Base-by-base conservation (phyloP, 2,329 filamentous ascomycete genomes). In the Botryosphaeria agaves region DNA sequence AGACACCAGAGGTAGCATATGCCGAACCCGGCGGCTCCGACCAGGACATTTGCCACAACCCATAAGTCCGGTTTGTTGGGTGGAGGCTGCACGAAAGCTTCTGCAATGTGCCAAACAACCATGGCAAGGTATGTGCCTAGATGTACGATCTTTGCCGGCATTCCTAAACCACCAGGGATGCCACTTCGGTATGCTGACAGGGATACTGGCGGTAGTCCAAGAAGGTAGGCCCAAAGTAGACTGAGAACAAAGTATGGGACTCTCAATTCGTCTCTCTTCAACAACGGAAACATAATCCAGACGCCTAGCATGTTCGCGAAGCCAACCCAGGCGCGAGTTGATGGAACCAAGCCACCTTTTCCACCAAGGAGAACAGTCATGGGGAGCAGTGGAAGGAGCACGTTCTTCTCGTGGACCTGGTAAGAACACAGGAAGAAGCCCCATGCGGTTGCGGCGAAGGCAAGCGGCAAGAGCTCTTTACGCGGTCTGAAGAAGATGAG, bases 321-420 rank as follows among this genome's bases (percentile, higher is more conserved):
- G n/a, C 85, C 85, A 4, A 95, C 76, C 89, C 89, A 98, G 2
- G 82, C 75, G 29, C 89, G 71, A 12, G 70, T 72, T 31, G 76
- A 73, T 35, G 79, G 78, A 35, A 72, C 72, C 29, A 98, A 57
- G 0, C 87, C 87, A 29, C 80, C 70, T 37, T 76, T 71, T 11
- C 79, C 75, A 11, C 80, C 79, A 23, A 98, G 64, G 4, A 95
- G 64, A 5, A 94, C 56, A 0, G 85, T 95, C 80, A 91, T 93
- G 0, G 89, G 89, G 49, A 95, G 70, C 28, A 98, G 62, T 1
- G 89, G 91, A 2, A 98, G 68, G 4, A 98, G 63, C 0, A 93
- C 83, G 40, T 85, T 94, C 66, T 98, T 98, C 58, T 98, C 89
- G 46, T 98, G 89, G 0, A 98, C 91, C 49, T 98, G 89, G 51